Percentiles rank a stretch among this genome's conserved stretches.
Evolutionary conservation across 345 rosid species (phyloP).

Genomic region (Conringia planisiliqua): DNA sequence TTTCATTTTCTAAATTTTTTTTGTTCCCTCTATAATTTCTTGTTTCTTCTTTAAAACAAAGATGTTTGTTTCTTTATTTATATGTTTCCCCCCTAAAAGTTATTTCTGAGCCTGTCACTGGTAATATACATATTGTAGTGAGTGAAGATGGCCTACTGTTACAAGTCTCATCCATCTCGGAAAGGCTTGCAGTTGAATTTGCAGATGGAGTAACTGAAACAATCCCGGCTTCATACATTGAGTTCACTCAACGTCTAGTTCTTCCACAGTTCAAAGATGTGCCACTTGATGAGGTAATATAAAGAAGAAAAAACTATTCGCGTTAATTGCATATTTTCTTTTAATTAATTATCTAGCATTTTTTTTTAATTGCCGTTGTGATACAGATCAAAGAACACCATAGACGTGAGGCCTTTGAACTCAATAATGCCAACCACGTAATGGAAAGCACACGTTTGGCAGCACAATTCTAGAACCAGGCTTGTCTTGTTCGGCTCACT

Average conservation of each 20-base stretch:
- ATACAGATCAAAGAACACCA: constrained; percentile 66
- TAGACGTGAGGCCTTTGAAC: constrained; percentile 80
- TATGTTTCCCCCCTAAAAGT: no score
- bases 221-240: constrained; percentile 80
- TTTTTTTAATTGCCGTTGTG: neutral
- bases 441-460: constrained; percentile 67
- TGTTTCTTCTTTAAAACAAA: no score
- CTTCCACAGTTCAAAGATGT: constrained; percentile 60
- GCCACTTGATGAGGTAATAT: constrained; percentile 54
- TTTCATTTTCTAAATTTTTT: neutral
- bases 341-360: neutral
- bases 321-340: neutral
- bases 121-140: constrained; percentile 38
- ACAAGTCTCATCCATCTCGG: constrained; percentile 89
- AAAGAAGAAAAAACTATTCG: neutral
- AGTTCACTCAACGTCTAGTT: constrained; percentile 80
- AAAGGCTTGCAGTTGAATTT: constrained; percentile 54
- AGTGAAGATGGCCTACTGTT: constrained; percentile 80
- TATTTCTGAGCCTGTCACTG: neutral
- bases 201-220: constrained; percentile 57
- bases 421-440: constrained; percentile 71
- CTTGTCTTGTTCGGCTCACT: neutral
- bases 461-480: neutral
- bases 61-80: no score
- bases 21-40: neutral